Evolutionary conservation across 2,329 filamentous ascomycete species (phyloP), one percentile per base, ranked within the genome.

Genomic region (Cadophora sp.): DNA sequence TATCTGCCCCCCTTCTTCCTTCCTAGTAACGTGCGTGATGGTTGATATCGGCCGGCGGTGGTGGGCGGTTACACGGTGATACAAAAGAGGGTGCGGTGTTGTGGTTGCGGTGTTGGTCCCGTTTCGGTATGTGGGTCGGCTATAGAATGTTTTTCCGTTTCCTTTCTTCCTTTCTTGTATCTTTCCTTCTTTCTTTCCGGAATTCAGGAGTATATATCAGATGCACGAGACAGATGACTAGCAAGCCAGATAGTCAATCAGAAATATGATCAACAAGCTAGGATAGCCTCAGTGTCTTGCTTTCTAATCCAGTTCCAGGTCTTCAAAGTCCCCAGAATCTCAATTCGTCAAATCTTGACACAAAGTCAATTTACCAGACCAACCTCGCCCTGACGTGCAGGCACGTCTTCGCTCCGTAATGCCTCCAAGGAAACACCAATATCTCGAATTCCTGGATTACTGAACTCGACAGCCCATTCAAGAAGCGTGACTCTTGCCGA

Each of bases 141-240:
- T 40, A 59, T 59, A 59, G 56, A 59, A 43, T 43, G 14, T 8
- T 48, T 48, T 48, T 48, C 19, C 4, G 40, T 43, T 48, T 11
- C 22, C 43, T 22, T n/a, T 7, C 22, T 58, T 3, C 19, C 56
- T 37, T 24, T 37, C 55, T 19, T 27, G 56, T 59, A 40, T 40
- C 12, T 59, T 43, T 22, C 12, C 22, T 22, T 22, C 29, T 5
- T 40, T 59, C 34, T 4, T 16, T 24, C n/a, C 43, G 7, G 43
- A 48, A 22, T 26, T 26, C 22, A 6, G n/a, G 34, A 40, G 56
- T 40, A 59, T 59, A 59, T 59, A 59, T 59, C n/a, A 40, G 34
- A 31, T 6, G 6, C 11, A 48, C n/a, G n/a, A 48, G n/a, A 48
- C 43, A 8, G 2, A 48, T 22, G 2, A 22, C 43, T 2, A 48